A percentile compares a stretch with the other conserved stretches of the same genome.
These are phyloP conservation scores for Musa beccarii DNA, from an alignment of 176 grass and related monocot genomes.

Conservation along the genomic window DNA sequence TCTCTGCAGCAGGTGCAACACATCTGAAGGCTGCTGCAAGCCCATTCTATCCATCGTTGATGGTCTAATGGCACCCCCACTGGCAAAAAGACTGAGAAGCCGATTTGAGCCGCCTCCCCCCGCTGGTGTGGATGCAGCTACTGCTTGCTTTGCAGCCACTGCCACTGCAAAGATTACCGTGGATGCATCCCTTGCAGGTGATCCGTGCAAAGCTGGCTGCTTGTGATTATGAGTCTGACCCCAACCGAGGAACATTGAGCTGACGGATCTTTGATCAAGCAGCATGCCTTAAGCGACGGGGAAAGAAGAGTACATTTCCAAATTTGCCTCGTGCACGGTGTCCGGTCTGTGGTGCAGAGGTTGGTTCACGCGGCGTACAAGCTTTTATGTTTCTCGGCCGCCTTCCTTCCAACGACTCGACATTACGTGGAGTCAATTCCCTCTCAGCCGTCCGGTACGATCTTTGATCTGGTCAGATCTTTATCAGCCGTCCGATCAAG, in stretches of 20 bases:
- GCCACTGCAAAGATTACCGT: conserved; percentile 91
- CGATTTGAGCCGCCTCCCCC: conserved; percentile 32
- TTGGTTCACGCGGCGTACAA: neutral
- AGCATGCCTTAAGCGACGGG: neutral
- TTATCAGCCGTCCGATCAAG: neutral
- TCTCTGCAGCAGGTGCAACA: conserved; percentile 81
- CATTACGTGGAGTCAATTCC: neutral
- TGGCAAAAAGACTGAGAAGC: conserved; percentile 38
- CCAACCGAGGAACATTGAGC: conserved; percentile 79
- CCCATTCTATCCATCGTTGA: conserved; percentile 31
- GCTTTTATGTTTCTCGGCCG: neutral
- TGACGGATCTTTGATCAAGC: conserved; percentile 83
- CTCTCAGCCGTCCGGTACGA: neutral
- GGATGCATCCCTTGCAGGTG: conserved; percentile 68
- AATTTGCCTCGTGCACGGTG: no score
- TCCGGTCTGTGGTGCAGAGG: no score
- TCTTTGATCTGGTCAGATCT: neutral
- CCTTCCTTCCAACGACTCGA: neutral
- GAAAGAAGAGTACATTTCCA: no score
- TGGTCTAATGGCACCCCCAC: conserved; percentile 28
- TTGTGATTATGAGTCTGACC: conserved; percentile 49
- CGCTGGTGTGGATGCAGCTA: conserved; percentile 25
- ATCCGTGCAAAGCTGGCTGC: conserved; percentile 70
- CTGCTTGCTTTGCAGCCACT: conserved; percentile 57
- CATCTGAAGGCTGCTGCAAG: conserved; percentile 59